Conservation (phyloP, 2,329 filamentous ascomycete species). For the Aspergillus aculeatus region DNA sequence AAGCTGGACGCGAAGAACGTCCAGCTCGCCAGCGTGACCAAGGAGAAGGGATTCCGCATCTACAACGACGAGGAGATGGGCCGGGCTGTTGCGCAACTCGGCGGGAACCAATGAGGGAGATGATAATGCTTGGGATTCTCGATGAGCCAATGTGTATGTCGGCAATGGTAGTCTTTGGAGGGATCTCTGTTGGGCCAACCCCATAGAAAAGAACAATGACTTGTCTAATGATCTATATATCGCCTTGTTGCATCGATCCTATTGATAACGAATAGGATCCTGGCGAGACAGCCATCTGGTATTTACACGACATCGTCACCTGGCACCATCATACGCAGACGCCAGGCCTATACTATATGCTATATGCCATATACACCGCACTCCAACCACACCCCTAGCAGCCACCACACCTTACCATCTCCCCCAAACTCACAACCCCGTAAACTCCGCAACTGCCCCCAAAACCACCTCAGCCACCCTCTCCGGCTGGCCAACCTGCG, state of each 20-base stretch:
- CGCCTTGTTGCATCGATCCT: not conserved
- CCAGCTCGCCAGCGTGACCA: slow-evolving; percentile 94
- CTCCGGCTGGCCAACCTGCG: not conserved
- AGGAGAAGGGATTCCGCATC: slow-evolving; percentile 97
- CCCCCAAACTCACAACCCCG: not conserved
- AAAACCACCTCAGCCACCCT: not conserved
- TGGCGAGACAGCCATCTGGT: too few relatives aligned
- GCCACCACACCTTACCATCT: not conserved
- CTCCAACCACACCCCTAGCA: too few relatives aligned
- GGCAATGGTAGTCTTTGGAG: slow-evolving; percentile 15
- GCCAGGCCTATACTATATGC: not conserved
- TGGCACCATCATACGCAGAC: not conserved
- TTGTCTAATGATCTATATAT: slow-evolving; percentile 21
- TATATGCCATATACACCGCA: too few relatives aligned
- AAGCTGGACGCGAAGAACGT: slow-evolving; percentile 99
- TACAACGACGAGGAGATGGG: slow-evolving; percentile 98
- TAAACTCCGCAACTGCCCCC: not conserved
- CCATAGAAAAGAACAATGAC: slow-evolving; percentile 32
- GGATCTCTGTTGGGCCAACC: slow-evolving; percentile 20
- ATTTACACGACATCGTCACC: not conserved
- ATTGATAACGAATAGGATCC: not conserved
- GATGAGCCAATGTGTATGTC: slow-evolving; percentile 16
- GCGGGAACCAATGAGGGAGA: slow-evolving; percentile 42
- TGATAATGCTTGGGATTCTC: slow-evolving; percentile 16
- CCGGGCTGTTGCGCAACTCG: slow-evolving; percentile 73